These are phyloP conservation scores for Nematodospora anomalae DNA, from an alignment of 1,139 yeast species.

Conservation along the genomic window DNA sequence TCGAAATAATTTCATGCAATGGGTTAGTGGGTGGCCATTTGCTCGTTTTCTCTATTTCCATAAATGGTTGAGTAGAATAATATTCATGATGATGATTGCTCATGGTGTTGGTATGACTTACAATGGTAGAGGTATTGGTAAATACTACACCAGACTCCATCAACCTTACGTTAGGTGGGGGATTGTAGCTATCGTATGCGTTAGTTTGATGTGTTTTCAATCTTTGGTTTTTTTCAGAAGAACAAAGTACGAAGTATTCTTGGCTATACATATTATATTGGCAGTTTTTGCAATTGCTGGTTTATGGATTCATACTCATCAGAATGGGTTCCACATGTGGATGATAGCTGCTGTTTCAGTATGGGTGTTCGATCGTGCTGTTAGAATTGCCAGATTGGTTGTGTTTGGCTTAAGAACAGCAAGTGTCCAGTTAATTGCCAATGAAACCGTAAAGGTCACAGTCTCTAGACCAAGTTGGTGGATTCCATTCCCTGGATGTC, in stretches of 20 bases:
- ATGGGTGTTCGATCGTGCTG: constrained; percentile 62
- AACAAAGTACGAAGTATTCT: constrained; percentile 61
- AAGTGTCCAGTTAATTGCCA: constrained; percentile 45
- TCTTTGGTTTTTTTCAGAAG: constrained; percentile 57
- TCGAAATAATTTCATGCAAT: constrained; percentile 64
- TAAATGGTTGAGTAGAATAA: constrained; percentile 60
- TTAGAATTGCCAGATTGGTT: constrained; percentile 50
- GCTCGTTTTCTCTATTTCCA: constrained; percentile 63
- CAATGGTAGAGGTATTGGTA: constrained; percentile 35
- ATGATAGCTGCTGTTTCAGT: constrained; percentile 50
- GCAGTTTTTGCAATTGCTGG: constrained; percentile 58
- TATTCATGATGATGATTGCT: constrained; percentile 41
- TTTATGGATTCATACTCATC: constrained; percentile 57
- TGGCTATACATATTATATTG: constrained; percentile 55
- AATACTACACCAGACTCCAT: constrained; percentile 36
- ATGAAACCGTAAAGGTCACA: constrained; percentile 45
- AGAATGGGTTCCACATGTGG: constrained; percentile 40
- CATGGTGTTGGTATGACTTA: constrained; percentile 54
- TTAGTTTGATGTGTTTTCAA: constrained; percentile 41
- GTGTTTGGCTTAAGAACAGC: constrained; percentile 54
- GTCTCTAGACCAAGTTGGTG: constrained; percentile 37
- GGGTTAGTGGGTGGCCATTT: constrained; percentile 66
- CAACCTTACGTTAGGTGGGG: constrained; percentile 55
- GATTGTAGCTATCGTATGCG: constrained; percentile 42
- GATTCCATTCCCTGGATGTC: constrained; percentile 42